Conservation (phyloP, 2,329 filamentous ascomycete species). For the Penicillium freii region DNA sequence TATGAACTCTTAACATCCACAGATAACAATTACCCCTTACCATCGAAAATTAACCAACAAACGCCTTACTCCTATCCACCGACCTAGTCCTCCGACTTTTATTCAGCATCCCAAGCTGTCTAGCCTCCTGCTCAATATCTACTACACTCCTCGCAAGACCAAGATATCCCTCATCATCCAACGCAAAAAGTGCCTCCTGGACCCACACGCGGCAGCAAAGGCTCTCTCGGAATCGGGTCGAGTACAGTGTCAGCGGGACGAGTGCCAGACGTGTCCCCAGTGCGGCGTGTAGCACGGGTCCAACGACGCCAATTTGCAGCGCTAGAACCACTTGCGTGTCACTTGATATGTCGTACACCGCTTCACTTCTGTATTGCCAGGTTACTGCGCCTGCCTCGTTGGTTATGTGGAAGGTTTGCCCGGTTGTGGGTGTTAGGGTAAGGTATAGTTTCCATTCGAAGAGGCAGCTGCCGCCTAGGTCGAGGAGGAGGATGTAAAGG, state of each 20-base stretch:
- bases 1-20: neutral
- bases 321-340: constrained; percentile 16
- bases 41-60: neutral
- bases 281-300: constrained; percentile 16
- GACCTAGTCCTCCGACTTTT: constrained; percentile 5
- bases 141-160: constrained; percentile 13
- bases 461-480: constrained; percentile 13
- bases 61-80: constrained; percentile 4
- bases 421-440: constrained; percentile 10
- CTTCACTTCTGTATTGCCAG: constrained; percentile 19
- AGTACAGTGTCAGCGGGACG: constrained; percentile 19
- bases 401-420: constrained; percentile 21
- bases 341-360: constrained; percentile 4
- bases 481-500: constrained; percentile 25
- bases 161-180: constrained; percentile 27
- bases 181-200: constrained; percentile 24
- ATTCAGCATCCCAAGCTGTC: constrained; percentile 6
- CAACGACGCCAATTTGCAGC: constrained; percentile 23
- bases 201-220: constrained; percentile 26
- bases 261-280: constrained; percentile 16
- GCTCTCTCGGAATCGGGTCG: constrained; percentile 19
- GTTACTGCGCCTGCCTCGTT: constrained; percentile 9
- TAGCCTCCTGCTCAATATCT: constrained; percentile 22
- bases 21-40: neutral
- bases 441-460: constrained; percentile 30